These are phyloP conservation scores for Penicillium coffeae DNA, from an alignment of 495 filamentous ascomycete species.

Conservation along the genomic window DNA sequence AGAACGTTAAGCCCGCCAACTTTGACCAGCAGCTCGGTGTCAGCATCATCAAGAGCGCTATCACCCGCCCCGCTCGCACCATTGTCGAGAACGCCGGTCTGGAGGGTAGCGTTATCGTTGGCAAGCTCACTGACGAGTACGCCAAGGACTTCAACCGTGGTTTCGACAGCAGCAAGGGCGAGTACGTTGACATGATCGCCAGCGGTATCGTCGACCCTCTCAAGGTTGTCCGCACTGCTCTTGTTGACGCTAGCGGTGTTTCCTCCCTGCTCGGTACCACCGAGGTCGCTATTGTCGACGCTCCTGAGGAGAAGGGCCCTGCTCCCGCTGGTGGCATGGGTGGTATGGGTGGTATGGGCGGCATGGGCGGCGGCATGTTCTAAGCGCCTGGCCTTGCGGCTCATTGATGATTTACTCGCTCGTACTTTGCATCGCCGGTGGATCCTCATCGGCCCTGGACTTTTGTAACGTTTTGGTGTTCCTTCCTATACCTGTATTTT, in stretches of 20 bases:
- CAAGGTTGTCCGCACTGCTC: constrained; percentile 96
- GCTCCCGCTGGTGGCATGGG: constrained; percentile 61
- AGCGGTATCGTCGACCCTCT: constrained; percentile 96
- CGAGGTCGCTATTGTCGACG: constrained; percentile 95
- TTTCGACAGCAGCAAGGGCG: constrained; percentile 90
- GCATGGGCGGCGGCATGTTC: constrained; percentile 52
- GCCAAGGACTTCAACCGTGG: constrained; percentile 95
- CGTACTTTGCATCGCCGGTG: constrained; percentile 45
- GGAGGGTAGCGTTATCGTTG: constrained; percentile 94
- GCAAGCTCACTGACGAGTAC: constrained; percentile 95
- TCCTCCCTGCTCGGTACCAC: constrained; percentile 96
- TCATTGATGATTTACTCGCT: constrained; percentile 25
- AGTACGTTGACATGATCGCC: constrained; percentile 98
- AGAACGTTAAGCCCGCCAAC: constrained; percentile 79
- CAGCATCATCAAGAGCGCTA: constrained; percentile 93
- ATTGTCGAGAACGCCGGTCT: constrained; percentile 98
- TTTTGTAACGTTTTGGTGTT: constrained; percentile 31
- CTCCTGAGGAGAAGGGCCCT: constrained; percentile 83
- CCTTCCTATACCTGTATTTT: constrained; percentile 32
- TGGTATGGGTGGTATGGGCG: constrained; percentile 71
- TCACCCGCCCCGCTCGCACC: constrained; percentile 86
- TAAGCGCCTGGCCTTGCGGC: constrained; percentile 26
- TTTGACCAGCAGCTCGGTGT: constrained; percentile 99
- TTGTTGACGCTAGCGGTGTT: constrained; percentile 93
- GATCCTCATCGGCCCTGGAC: constrained; percentile 24